Percentiles rank a stretch among this genome's conserved stretches.
These are phyloP conservation scores for Erysiphe neolycopersici DNA, from an alignment of 2,329 filamentous ascomycete genomes.

Conservation along the genomic window DNA sequence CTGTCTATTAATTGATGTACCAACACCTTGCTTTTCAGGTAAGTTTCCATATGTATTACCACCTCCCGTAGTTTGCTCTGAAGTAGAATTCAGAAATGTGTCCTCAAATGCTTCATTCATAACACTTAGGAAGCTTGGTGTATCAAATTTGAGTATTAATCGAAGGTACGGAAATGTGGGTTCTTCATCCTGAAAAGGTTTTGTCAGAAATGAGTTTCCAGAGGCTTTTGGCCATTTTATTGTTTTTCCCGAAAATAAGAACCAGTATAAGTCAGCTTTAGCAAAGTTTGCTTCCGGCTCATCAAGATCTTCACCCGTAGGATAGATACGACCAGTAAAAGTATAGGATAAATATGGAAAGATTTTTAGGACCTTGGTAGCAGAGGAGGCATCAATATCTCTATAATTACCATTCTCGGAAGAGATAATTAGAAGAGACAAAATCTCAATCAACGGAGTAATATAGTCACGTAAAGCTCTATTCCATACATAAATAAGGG, in stretches of 20 bases:
- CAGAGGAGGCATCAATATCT: conserved; percentile 28
- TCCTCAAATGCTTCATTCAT: conserved; percentile 96
- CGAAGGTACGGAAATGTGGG: conserved; percentile 67
- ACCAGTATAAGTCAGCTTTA: conserved; percentile 77
- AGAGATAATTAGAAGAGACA: conserved; percentile 37
- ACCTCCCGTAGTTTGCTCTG: conserved; percentile 22
- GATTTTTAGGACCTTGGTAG: conserved; percentile 59
- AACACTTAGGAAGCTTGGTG: conserved; percentile 77
- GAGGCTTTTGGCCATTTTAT: conserved; percentile 47
- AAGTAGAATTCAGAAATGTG: conserved; percentile 61
- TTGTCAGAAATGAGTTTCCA: conserved; percentile 31
- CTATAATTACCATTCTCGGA: conserved; percentile 22
- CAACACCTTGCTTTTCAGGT: conserved; percentile 38
- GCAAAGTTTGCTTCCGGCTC: conserved; percentile 48
- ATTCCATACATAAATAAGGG: conserved; percentile 92
- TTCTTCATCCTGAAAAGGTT: conserved; percentile 27
- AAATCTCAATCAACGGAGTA: conserved; percentile 63
- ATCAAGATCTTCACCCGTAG: conserved; percentile 49
- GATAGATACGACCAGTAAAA: conserved; percentile 75
- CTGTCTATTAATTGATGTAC: conserved; percentile 59
- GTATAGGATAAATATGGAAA: conserved; percentile 88
- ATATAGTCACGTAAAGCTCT: conserved; percentile 71
- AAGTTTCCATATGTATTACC: conserved; percentile 27
- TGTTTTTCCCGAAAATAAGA: conserved; percentile 66
- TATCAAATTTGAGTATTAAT: conserved; percentile 65